A percentile compares a stretch with the other conserved stretches of the same genome.
Conservation (phyloP, 306 rosid genomes). For the Dryas octopetala region DNA sequence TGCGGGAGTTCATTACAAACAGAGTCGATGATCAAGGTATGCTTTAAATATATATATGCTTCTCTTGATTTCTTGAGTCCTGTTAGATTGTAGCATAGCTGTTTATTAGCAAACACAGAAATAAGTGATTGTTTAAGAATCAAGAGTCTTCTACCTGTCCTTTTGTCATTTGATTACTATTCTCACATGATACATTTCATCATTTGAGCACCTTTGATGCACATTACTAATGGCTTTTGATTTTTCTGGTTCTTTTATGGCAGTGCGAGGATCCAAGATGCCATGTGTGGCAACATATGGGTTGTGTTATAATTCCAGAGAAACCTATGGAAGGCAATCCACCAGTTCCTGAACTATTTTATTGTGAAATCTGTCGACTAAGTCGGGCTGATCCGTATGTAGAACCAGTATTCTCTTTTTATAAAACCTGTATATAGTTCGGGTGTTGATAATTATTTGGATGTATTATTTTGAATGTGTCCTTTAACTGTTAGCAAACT, state of each 20-base stretch:
- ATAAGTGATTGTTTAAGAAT: not conserved
- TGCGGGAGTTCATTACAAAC: conserved; percentile 82
- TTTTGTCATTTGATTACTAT: not conserved
- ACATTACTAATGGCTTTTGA: not conserved
- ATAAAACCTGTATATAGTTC: conserved; percentile 8
- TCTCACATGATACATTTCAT: not conserved
- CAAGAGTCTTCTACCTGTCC: not conserved
- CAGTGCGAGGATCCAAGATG: conserved; percentile 93
- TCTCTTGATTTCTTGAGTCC: not conserved
- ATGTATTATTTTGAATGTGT: not conserved
- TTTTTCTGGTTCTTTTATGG: conserved; percentile 30
- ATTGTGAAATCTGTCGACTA: conserved; percentile 91
- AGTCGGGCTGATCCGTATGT: conserved; percentile 98
- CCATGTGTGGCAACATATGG: conserved; percentile 89
- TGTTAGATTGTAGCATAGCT: not conserved
- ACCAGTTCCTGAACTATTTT: conserved; percentile 70
- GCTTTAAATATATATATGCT: not conserved
- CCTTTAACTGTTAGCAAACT: not conserved
- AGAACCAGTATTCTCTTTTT: conserved; percentile 7
- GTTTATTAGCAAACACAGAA: not conserved
- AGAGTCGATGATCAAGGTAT: conserved; percentile 85
- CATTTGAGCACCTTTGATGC: not conserved
- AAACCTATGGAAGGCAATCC: conserved; percentile 75
- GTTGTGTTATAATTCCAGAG: conserved; percentile 88
- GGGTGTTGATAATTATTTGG: not conserved